Percentiles rank a stretch among this genome's conserved stretches.
These are phyloP conservation scores for Curvularia sp. DNA, from an alignment of 2,329 filamentous ascomycete species.

Conservation along the genomic window DNA sequence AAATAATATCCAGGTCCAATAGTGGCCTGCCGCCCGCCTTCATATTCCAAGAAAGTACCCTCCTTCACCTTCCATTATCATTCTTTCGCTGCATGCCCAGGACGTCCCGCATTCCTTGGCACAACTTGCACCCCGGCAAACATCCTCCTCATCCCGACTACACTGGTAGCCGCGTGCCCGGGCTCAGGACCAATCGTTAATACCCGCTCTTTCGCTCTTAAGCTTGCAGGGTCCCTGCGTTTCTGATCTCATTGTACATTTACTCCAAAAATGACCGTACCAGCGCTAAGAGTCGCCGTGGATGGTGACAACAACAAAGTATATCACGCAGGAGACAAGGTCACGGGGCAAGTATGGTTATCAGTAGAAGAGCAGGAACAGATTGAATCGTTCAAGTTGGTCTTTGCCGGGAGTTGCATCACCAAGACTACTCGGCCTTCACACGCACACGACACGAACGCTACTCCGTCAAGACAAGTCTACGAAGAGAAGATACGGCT, in stretches of 20 bases:
- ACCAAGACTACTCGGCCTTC: conserved; percentile 43
- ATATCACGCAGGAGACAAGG: conserved; percentile 43
- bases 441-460: conserved; percentile 26
- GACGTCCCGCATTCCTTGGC: conserved; percentile 42
- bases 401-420: conserved; percentile 42
- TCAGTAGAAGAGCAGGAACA: conserved; percentile 36
- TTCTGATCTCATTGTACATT: conserved; percentile 20
- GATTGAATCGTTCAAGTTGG: conserved; percentile 38
- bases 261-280: conserved; percentile 33
- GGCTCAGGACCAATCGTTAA: conserved; percentile 24
- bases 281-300: conserved; percentile 39
- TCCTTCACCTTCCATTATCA: conserved; percentile 32
- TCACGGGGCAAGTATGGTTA: conserved; percentile 44
- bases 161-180: conserved; percentile 40
- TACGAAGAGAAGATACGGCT: conserved; percentile 41
- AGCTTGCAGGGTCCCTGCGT: conserved; percentile 42
- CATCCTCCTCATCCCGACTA: conserved; percentile 36
- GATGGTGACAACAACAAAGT: conserved; percentile 40
- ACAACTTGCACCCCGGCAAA: conserved; percentile 36
- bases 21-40: conserved; percentile 21
- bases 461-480: conserved; percentile 26
- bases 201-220: conserved; percentile 19
- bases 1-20: conserved; percentile 10
- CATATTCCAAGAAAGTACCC: conserved; percentile 25
- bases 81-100: conserved; percentile 37